Evolutionary conservation across 225 moss, liverwort and hornwort species (phyloP).

Genomic region (Sphagnum tenellum): DNA sequence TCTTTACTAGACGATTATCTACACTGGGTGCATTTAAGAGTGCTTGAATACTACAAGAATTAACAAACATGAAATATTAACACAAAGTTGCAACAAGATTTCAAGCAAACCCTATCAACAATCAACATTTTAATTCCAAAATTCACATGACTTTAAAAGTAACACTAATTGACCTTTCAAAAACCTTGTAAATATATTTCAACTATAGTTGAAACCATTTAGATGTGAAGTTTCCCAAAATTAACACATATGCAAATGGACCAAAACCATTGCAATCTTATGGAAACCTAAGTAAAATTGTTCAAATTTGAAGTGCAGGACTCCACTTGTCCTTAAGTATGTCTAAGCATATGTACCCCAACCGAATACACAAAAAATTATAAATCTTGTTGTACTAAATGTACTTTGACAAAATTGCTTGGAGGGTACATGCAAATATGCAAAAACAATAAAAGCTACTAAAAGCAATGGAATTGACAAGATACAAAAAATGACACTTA

Average conservation of each 20-base stretch:
- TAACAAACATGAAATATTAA: conserved; percentile 1
- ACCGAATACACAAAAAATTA: conserved; percentile 10
- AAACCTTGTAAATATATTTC: not conserved
- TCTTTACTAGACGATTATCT: conserved; percentile 91
- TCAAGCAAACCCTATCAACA: not conserved
- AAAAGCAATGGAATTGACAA: not conserved
- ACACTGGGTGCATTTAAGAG: conserved; percentile 96
- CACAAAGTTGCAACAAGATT: not conserved
- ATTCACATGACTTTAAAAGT: not conserved
- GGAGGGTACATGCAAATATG: no score
- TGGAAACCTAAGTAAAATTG: conserved; percentile 71
- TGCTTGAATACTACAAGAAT: conserved; percentile 75
- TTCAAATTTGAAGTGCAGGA: conserved; percentile 93
- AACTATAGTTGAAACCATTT: not conserved
- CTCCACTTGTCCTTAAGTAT: conserved; percentile 99
- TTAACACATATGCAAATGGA: no score
- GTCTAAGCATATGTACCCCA: conserved; percentile 90
- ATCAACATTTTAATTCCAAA: not conserved
- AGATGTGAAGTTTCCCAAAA: not conserved
- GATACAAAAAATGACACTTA: not conserved
- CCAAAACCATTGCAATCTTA: no score
- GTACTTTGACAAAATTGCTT: no score
- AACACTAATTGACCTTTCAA: not conserved
- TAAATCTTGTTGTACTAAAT: not conserved
- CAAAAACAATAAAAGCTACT: no score